Conservation (phyloP, 768 basidiomycete species). For the Boletales sp. region DNA sequence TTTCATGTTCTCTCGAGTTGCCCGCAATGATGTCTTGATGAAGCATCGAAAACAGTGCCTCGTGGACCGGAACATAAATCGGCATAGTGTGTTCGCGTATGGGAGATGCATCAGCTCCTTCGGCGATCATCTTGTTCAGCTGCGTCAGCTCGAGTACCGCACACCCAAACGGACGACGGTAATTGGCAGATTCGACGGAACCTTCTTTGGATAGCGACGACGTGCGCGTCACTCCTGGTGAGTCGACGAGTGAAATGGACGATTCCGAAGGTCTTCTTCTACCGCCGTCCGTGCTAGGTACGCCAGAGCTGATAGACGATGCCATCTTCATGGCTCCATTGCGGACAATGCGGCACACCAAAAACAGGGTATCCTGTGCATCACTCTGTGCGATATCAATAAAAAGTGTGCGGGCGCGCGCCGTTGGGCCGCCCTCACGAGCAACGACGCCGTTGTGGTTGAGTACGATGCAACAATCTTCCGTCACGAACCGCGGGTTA, state of each 20-base stretch:
- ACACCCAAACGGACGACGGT: constrained; percentile 92
- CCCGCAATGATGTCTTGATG: constrained; percentile 92
- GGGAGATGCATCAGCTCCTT: constrained; percentile 59
- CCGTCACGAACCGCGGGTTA: constrained; percentile 77
- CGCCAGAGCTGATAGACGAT: constrained; percentile 45
- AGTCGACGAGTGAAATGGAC: constrained; percentile 37
- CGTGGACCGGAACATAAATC: constrained; percentile 80
- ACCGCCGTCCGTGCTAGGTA: constrained; percentile 35
- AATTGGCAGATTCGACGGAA: constrained; percentile 42
- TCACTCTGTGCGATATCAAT: constrained; percentile 85
- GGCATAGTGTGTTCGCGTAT: constrained; percentile 81
- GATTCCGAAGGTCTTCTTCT: constrained; percentile 56
- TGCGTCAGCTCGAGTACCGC: constrained; percentile 86
- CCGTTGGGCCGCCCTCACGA: constrained; percentile 61
- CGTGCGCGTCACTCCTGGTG: constrained; percentile 19
- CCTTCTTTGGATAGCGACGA: constrained; percentile 24
- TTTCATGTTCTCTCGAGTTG: constrained; percentile 76
- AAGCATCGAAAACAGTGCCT: constrained; percentile 85
- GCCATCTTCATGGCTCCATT: constrained; percentile 84
- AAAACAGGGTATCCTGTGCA: constrained; percentile 78
- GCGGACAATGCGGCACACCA: constrained; percentile 88
- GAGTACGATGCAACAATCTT: constrained; percentile 86
- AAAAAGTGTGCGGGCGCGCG: constrained; percentile 80
- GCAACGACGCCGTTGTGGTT: constrained; percentile 89
- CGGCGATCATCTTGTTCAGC: constrained; percentile 61